These are phyloP conservation scores for Casuarina equisetifolia DNA, from an alignment of 306 rosid species.

Conservation along the genomic window DNA sequence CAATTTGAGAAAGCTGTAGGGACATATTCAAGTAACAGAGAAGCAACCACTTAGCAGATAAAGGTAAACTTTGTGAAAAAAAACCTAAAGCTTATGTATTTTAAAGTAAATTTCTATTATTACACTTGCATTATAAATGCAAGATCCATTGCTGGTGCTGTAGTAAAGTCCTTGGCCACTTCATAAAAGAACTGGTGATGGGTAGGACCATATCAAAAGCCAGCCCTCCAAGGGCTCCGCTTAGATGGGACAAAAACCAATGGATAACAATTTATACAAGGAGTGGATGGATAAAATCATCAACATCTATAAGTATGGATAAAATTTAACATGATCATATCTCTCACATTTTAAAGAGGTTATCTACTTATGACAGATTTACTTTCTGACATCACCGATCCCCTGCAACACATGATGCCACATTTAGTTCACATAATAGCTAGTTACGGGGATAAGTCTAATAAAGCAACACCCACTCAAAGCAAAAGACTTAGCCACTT, in stretches of 20 bases:
- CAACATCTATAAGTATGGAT: background rate
- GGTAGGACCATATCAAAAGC: background rate
- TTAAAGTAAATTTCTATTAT: background rate
- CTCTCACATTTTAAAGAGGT: background rate
- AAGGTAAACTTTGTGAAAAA: background rate
- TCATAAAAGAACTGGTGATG: constrained; percentile 8
- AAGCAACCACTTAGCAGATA: background rate
- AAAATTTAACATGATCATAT: background rate
- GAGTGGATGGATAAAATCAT: background rate
- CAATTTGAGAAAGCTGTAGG: constrained; percentile 18
- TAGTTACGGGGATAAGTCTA: background rate
- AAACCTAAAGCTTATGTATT: background rate
- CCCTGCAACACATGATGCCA: background rate
- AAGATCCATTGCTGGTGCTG: background rate
- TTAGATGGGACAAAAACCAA: background rate
- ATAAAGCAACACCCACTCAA: constrained; percentile 8
- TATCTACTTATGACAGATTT: background rate
- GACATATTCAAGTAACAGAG: constrained; percentile 2
- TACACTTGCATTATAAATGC: background rate
- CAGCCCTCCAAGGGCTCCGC: background rate
- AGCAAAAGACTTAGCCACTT: background rate
- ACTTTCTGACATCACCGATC: background rate
- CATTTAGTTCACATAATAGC: background rate
- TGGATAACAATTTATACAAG: background rate
- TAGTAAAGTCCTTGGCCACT: background rate